Evolutionary conservation across 768 basidiomycete genomes (phyloP).

Genomic region (Suillus lakei): DNA sequence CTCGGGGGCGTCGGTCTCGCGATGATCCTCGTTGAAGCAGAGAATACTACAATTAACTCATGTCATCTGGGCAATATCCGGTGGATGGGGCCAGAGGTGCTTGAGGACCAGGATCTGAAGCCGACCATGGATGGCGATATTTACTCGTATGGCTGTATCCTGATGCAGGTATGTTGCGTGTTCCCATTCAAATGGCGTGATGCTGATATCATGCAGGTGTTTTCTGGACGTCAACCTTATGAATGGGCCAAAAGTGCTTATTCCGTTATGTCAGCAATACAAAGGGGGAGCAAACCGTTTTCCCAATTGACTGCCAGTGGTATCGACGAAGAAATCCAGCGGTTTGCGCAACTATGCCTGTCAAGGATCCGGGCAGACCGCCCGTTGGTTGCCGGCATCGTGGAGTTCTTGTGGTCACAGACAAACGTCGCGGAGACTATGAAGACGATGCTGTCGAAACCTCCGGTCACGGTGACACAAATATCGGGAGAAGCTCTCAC

Average conservation of each 20-base stretch:
- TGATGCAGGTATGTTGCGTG: background rate
- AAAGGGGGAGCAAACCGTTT: background rate
- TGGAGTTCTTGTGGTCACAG: background rate
- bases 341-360: background rate
- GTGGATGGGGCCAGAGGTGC: background rate
- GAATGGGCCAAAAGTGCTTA: fast-evolving
- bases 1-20: background rate
- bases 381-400: background rate
- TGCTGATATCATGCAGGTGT: background rate
- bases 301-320: background rate
- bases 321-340: background rate
- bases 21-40: background rate
- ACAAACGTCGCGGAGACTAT: background rate
- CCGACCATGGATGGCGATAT: background rate
- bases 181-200: background rate
- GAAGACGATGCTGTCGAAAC: background rate
- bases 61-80: background rate
- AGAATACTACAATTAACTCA: background rate
- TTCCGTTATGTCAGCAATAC: fast-evolving
- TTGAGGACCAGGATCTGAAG: background rate
- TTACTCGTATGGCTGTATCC: background rate
- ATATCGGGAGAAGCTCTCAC: background rate
- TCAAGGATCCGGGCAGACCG: background rate
- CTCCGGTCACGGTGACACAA: background rate
- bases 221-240: background rate